Base-by-base conservation (phyloP, 352 stramenopile species). In the Pythium oligandrum region DNA sequence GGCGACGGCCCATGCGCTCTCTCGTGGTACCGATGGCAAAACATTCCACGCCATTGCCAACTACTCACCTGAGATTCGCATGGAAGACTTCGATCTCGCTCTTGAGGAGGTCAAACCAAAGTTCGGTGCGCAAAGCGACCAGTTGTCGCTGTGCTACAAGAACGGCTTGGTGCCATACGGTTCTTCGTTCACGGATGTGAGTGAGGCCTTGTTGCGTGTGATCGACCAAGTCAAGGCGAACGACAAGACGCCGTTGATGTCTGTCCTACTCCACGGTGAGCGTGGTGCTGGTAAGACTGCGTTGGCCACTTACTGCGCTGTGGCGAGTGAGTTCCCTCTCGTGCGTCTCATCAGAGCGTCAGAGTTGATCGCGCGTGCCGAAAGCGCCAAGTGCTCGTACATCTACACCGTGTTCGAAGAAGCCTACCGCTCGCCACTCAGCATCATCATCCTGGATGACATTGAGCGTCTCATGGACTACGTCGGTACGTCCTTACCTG, bases 391-490 rank as follows among this genome's bases (percentile, higher is more conserved):
- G 75, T 97, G 90, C 56, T 83, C 85, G 57, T 86, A 86, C 71
- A 97, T 98, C 50, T 91, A 98, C 72, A 97, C 89, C 49, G 73
- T 96, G 12, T 98, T 98, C 57, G 86, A 98, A 63, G 97, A 99
- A 74, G 96, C 96, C 4, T 99, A 99, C 74, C 98, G 98, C 64
- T 98, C 93, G 40, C 87, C 96, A 1, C 77, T 99, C 8, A 98
- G 95, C 26, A 91, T 99, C 57, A 99, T 99, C 72, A 96, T 99
- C 56, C 90, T 99, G 44, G 97, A 99, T 74, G 97, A 99, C 70
- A 97, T 99, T 60, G 97, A 99, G 75, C 91, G 97, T 12, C 83
- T 99, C 40, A 98, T 99, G 69, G 97, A 99, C 67, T 99, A 92
- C 50, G 83, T 92, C 64, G 83, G 81, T 88, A 59, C 53, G 78